Base-by-base conservation (phyloP, 2,329 filamentous ascomycete species). In the Fusarium annulatum region DNA sequence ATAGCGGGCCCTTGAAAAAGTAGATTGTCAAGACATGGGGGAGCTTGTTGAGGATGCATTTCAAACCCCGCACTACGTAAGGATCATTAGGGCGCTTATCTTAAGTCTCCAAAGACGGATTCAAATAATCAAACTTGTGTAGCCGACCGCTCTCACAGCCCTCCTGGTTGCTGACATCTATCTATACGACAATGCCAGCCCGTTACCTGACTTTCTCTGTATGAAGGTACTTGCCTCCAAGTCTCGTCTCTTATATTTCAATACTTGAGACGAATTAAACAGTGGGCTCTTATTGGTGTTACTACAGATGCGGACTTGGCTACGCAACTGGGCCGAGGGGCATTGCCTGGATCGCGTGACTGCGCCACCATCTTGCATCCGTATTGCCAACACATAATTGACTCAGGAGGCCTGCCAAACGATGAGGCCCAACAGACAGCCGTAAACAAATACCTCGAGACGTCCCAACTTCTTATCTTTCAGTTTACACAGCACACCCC, bases 241-340 rank as follows among this genome's bases (percentile, higher is more conserved):
- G 28, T 9, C 8, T 30, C 28, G 28, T 30, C 9, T 30, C 28
- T 30, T 30, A 30, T 30, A 9, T 30, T 30, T 30, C 7, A 30
- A 9, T 30, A 30, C 28, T 30, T 30, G 2, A 7, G 9, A 3
- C 28, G 10, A 19, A 9, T 9, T 2, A 14, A 15, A 8, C 3
- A 3, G 36, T 14, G n/a, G 1, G 0, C 1, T 28, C 8, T 15
- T 0, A 1, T 14, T 15, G 4, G n/a, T 18, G 9, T 26, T 34
- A 7, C 11, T 34, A 9, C 3, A 19, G 8, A 26, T 26, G n/a
- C 4, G 7, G 16, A 2, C n/a, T 53, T 36, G 49, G 33, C n/a
- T 52, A 21, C 5, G 5, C 18, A 26, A 23, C 11, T 26, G 11
- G 30, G 16, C 6, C 3, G 15, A 51, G 19, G 15, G 23, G 15